These are phyloP conservation scores for Fusarium algeriense DNA, from an alignment of 2,329 filamentous ascomycete species.

Conservation along the genomic window DNA sequence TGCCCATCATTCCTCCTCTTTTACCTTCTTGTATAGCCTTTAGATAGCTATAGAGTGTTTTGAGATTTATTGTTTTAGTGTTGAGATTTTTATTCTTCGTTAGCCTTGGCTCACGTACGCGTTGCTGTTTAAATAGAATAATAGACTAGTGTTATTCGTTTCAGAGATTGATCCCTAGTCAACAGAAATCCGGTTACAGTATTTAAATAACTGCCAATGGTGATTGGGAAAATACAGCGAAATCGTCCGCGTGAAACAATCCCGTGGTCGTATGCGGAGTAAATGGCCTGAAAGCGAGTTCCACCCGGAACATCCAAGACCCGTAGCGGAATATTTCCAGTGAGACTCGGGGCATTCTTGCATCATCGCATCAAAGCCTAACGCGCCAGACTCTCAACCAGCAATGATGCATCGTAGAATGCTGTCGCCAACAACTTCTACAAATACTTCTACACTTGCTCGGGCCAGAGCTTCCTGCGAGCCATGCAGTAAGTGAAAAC, in stretches of 20 bases:
- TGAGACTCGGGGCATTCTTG: neutral
- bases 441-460: neutral
- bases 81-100: neutral
- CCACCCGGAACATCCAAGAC: neutral
- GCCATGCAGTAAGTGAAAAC: conserved; percentile 3
- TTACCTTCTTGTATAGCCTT: neutral
- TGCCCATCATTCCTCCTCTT: neutral
- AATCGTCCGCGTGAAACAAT: neutral
- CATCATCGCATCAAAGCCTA: neutral
- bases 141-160: neutral
- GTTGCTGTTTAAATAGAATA: neutral
- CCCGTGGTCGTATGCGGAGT: neutral
- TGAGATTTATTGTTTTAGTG: too few species aligned
- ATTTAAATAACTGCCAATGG: neutral
- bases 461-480: neutral
- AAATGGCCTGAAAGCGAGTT: neutral
- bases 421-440: neutral
- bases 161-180: too few species aligned
- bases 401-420: neutral
- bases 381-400: neutral
- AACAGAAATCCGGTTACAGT: neutral
- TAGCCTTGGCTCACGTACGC: neutral
- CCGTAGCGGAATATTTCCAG: neutral
- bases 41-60: neutral
- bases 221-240: neutral